Base-by-base conservation (phyloP, 768 basidiomycete species). In the Clitopilus passeckerianus region DNA sequence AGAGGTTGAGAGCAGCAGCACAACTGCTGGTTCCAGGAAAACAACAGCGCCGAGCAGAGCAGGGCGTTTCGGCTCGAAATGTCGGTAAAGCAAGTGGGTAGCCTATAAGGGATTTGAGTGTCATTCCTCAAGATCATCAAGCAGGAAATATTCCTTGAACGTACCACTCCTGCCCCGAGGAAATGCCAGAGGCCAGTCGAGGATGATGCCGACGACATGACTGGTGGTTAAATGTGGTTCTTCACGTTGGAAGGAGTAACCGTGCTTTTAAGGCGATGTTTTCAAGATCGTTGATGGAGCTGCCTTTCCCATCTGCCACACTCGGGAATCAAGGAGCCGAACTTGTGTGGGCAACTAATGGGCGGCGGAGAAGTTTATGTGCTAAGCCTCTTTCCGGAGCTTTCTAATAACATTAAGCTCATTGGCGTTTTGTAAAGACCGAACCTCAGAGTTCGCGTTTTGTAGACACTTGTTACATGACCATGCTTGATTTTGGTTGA, bases 71-170 rank as follows among this genome's bases (percentile, higher is more conserved):
- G 67, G 67, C 57, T 68, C 67, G 33, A 62, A 70, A 27, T 60
- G 64, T 24, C 63, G 61, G 34, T 64, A 68, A 34, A 62, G 66
- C 16, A 67, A 30, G 57, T 68, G 67, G 16, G 64, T 70, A 18
- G 57, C 27, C 68, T 70, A 50, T 8, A 4, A 20, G 16, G 10
- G n/a, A 50, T 22, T 10, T 1, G n/a, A 18, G 10, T 41, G 37
- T 30, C 27, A 30, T 30, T 30, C 3, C 27, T 30, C 27, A 7
- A 30, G 27, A 30, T 7, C 27, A 30, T 30, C 27, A 30, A 7
- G 27, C 4, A 30, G 27, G 27, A 30, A 30, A 30, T n/a, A 7
- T 30, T 30, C 27, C 27, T 30, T 30, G 27, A 4, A 50, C 46
- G 6, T n/a, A 50, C 46, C 18, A 50, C 46, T 9, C 46, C 46